Base-by-base conservation (phyloP, 2,329 filamentous ascomycete genomes). In the Pestalotiopsis sp. region DNA sequence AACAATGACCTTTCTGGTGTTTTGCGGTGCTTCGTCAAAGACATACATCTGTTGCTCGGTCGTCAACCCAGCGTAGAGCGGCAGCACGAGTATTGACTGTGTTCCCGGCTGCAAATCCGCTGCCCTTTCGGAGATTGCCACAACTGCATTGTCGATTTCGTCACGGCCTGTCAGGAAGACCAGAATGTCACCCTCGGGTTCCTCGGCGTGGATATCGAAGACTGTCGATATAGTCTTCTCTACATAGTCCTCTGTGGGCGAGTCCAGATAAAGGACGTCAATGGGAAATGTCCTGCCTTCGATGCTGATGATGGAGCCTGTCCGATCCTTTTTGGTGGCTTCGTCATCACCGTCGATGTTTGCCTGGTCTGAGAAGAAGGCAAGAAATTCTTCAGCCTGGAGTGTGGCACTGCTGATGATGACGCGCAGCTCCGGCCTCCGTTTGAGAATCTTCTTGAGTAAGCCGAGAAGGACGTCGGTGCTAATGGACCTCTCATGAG, bases 41-140 rank as follows among this genome's bases (percentile, higher is more conserved):
- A 98, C 92, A 72, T 95, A 95, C 90, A 97, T 95, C 77, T 98
- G 96, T 76, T 98, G 91, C 72, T 98, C 95, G 9, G 92, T 94
- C 1, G 94, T 90, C 5, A 98, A 86, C 2, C 95, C 96, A 4
- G 96, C 94, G 77, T 97, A 98, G 0, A 98, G 86, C 1, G 95
- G 95, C 9, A 98, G 81, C 4, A 92, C 85, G 69, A 93, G 85
- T 7, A 97, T 82, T 25, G 84, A 83, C 70, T 88, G 85, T 12
- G 87, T 83, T 63, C 86, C 85, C 3, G 88, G 82, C 38, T 88
- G 86, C 27, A 95, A 84, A 60, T 89, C 86, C 11, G 85, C 85
- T 41, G 92, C 86, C 52, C 91, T 90, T 73, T 97, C 93, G 1
- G 91, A 87, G 39, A 98, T 90, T 73, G 91, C 87, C 75, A 96